A percentile compares a stretch with the other conserved stretches of the same genome.
Conservation (phyloP, 495 filamentous ascomycete genomes). For the Lasiosphaeria miniovina region DNA sequence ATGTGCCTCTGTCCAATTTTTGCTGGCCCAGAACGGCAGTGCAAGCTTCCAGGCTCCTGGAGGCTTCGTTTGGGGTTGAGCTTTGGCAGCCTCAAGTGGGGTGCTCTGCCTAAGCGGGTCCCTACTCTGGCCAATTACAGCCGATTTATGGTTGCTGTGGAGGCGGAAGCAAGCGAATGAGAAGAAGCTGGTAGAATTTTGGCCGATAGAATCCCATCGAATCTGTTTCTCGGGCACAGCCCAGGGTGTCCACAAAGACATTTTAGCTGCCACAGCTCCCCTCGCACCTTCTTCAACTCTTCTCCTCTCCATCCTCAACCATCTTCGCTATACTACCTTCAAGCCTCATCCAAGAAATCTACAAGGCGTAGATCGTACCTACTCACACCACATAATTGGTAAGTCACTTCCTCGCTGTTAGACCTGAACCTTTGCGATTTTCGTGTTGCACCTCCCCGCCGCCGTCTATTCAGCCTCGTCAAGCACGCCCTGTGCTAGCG, state of each 20-base stretch:
- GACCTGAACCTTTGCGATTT: not conserved
- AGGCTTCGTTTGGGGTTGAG: slow-evolving; percentile 1
- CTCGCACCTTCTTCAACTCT: slow-evolving; percentile 21
- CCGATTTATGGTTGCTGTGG: slow-evolving; percentile 23
- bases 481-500: not conserved
- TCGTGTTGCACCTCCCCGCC: slow-evolving; percentile 1
- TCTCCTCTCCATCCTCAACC: slow-evolving; percentile 23
- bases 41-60: slow-evolving; percentile 5
- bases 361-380: slow-evolving; percentile 20
- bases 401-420: slow-evolving; percentile 14
- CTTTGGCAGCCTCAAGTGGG: slow-evolving; percentile 24
- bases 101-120: slow-evolving; percentile 18
- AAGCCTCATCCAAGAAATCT: slow-evolving; percentile 7
- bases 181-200: slow-evolving; percentile 30
- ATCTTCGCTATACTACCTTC: slow-evolving; percentile 11
- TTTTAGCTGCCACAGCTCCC: slow-evolving; percentile 35
- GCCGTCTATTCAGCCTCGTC: slow-evolving; percentile 9
- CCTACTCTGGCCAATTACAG: slow-evolving; percentile 26
- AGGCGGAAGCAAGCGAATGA: slow-evolving; percentile 32
- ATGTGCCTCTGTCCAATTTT: not conserved
- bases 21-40: slow-evolving; percentile 12
- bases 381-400: slow-evolving; percentile 17
- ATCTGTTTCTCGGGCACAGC: slow-evolving; percentile 29
- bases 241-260: slow-evolving; percentile 27
- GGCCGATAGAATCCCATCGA: slow-evolving; percentile 40